phyloP scores from a whole-genome alignment of 2,329 filamentous ascomycete genomes.

The Fusarium phyllophilum region DNA sequence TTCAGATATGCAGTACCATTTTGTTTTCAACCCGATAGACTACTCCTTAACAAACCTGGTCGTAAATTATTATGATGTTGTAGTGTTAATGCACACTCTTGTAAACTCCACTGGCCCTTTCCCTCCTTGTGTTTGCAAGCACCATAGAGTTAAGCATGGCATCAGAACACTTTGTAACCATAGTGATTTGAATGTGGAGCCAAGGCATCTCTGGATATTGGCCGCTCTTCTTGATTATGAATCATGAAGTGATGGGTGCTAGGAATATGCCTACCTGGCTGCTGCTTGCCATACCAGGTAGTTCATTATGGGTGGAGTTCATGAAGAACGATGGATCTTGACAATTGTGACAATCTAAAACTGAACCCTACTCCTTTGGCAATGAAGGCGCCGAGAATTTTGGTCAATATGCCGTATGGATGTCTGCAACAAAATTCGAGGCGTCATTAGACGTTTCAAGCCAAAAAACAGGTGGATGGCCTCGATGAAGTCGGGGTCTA shows the following conservation, averaged over 20 bases:
- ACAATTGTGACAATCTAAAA: background rate
- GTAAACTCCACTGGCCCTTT: background rate
- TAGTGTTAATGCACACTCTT: conserved; percentile 15
- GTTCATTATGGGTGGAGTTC: background rate
- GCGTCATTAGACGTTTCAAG: background rate
- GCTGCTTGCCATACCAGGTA: too few species aligned
- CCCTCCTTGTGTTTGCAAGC: background rate
- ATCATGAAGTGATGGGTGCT: background rate
- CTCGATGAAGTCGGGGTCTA: background rate
- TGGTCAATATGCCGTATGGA: background rate
- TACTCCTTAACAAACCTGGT: conserved; percentile 4
- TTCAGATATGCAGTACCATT: background rate
- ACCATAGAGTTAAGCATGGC: background rate
- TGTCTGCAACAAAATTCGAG: background rate
- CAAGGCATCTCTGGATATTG: background rate
- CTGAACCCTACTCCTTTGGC: background rate
- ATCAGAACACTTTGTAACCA: background rate
- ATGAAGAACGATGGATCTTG: background rate
- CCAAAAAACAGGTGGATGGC: background rate
- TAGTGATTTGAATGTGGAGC: background rate
- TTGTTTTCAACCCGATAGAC: background rate
- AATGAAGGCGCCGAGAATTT: too few species aligned
- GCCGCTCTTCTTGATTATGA: background rate
- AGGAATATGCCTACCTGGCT: background rate
- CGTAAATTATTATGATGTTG: conserved; percentile 10